phyloP scores from a whole-genome alignment of 1,139 yeast species.

The Suhomyces chickasaworum region DNA sequence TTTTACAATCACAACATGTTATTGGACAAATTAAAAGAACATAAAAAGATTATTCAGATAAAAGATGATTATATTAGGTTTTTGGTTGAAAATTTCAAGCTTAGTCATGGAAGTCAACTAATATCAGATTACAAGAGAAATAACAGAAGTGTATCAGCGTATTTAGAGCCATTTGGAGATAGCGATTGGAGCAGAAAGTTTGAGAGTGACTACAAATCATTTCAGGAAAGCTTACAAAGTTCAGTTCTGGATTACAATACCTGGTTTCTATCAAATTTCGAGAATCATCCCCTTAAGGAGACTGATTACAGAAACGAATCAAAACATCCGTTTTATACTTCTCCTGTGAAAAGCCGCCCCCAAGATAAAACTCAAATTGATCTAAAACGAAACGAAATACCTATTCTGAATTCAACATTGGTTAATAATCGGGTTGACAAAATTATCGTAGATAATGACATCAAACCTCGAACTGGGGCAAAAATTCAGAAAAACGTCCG shows the following conservation, averaged over 20 bases:
- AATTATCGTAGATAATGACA: neutral
- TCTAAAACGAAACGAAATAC: neutral
- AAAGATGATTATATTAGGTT: conserved; percentile 41
- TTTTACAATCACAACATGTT: conserved; percentile 27
- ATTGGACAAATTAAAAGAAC: conserved; percentile 22
- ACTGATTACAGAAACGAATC: neutral
- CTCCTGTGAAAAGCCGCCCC: conserved; percentile 13
- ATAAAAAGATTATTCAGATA: conserved; percentile 26
- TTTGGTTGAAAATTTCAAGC: conserved; percentile 39
- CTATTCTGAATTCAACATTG: neutral
- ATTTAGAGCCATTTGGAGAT: conserved; percentile 22
- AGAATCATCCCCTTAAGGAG: neutral
- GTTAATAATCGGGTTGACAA: neutral
- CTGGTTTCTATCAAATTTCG: conserved; percentile 12
- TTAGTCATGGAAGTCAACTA: conserved; percentile 39
- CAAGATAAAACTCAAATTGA: neutral
- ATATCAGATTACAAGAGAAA: conserved; percentile 30
- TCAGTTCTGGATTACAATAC: conserved; percentile 11
- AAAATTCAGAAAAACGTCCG: neutral
- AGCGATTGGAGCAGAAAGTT: conserved; percentile 19
- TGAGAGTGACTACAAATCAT: conserved; percentile 5
- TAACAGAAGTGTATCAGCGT: conserved; percentile 18
- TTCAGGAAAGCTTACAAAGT: conserved; percentile 3
- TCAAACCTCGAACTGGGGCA: neutral
- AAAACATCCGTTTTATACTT: conserved; percentile 14